Base-by-base conservation (phyloP, 2,329 filamentous ascomycete species). In the Ophiostoma piceae region DNA sequence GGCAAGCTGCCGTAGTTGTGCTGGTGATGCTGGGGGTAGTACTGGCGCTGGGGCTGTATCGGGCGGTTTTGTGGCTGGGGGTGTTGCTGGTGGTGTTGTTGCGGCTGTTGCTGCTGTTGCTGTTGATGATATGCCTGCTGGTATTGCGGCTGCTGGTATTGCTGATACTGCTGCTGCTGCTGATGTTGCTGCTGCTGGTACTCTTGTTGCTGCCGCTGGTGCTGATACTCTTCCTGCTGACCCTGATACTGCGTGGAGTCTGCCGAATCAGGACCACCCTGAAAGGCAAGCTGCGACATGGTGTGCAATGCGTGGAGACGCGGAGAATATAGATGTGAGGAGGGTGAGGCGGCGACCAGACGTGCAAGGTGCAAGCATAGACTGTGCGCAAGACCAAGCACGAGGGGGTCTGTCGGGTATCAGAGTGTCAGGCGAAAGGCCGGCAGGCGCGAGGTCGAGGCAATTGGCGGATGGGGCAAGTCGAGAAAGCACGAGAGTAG, bases 271-370 rank as follows among this genome's bases (percentile, higher is more conserved):
- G 82, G 78, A 76, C 79, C 71, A 77, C 78, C 78, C 77, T 80
- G 81, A 79, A 80, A 79, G 77, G 80, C 79, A 80, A 81, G 81
- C 79, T 84, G 83, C 79, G 83, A 83, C 83, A 85, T 84, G 80
- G 79, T 82, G 78, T 78, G 77, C 80, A 79, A 80, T 80, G 79
- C 79, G 75, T 71, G 73, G 69, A 57, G 54, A 67, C 32, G 68
- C 12, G 19, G 51, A 57, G 51, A 57, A 26, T 26, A 57, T 57
- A 8, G 43, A 47, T 47, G 43, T 47, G 43, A 47, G 67, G 39
- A 35, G 35, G 35, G 35, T 35, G 35, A 35, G 35, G 35, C 35
- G 35, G 64, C 62, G 67, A n/a, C 67, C 35, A 72, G 39, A 65
- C 26, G 26, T 64, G 60, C 16, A 37, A 37, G 32, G 26, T 39